These are phyloP conservation scores for Pisolithus sp. DNA, from an alignment of 768 basidiomycete species.

Conservation along the genomic window DNA sequence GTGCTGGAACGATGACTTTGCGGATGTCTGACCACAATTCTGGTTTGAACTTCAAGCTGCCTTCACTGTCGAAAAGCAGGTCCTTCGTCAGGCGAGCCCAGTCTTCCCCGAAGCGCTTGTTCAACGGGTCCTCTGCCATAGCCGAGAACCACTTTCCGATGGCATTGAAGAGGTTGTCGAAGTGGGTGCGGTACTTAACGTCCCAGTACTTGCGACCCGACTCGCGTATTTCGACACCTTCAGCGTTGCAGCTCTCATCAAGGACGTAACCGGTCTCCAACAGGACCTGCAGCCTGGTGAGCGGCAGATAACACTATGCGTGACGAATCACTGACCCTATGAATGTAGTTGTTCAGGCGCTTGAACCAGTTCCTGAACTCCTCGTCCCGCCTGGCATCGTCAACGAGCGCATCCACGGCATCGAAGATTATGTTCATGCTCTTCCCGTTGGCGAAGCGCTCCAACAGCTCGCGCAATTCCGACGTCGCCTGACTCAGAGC, in stretches of 20 bases:
- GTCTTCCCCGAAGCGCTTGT: conserved; percentile 76
- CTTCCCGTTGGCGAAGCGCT: conserved; percentile 80
- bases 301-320: neutral
- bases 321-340: conserved; percentile 40
- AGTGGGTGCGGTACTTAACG: conserved; percentile 64
- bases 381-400: conserved; percentile 69
- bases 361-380: conserved; percentile 72
- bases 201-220: conserved; percentile 75
- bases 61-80: conserved; percentile 71
- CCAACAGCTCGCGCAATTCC: conserved; percentile 76
- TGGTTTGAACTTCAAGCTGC: conserved; percentile 82
- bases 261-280: conserved; percentile 83
- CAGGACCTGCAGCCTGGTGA: conserved; percentile 40
- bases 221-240: conserved; percentile 60
- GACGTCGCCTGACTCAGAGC: conserved; percentile 47
- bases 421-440: conserved; percentile 65
- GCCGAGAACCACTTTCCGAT: conserved; percentile 76
- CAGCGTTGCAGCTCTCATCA: conserved; percentile 64
- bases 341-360: conserved; percentile 54
- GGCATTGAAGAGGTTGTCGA: conserved; percentile 71
- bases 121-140: conserved; percentile 80
- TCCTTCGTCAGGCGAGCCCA: conserved; percentile 78
- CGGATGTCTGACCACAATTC: conserved; percentile 86
- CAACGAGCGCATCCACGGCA: conserved; percentile 62
- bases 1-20: conserved; percentile 69